Percentiles rank a stretch among this genome's conserved stretches.
Conservation (phyloP, 352 stramenopile genomes). For the Globisporangium nagaii region DNA sequence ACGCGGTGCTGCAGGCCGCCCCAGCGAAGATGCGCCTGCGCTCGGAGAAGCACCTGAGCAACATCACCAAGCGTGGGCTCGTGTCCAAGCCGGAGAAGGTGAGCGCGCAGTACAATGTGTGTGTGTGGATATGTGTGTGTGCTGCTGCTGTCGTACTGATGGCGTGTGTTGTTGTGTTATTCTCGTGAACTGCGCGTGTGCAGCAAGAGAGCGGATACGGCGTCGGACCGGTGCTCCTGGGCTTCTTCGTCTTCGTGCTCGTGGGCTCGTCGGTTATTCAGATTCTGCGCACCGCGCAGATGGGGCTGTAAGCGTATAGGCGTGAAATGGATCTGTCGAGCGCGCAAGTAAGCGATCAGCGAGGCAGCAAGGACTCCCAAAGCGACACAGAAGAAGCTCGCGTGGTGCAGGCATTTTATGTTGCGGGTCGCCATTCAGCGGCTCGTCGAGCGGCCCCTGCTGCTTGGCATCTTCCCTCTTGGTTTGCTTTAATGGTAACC, state of each 20-base stretch:
- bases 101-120: slow-evolving; percentile 1
- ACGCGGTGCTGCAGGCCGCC: slow-evolving; percentile 33
- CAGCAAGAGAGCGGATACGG: slow-evolving; percentile 70
- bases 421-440: too few species aligned
- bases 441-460: too few species aligned
- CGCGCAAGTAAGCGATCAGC: neutral
- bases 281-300: slow-evolving; percentile 75
- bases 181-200: neutral
- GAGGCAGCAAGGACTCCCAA: neutral
- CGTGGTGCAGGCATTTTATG: too few species aligned
- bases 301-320: slow-evolving; percentile 73
- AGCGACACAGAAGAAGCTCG: too few species aligned
- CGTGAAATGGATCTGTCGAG: neutral
- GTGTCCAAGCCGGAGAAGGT: slow-evolving; percentile 81
- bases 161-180: neutral
- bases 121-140: neutral
- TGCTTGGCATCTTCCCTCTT: too few species aligned
- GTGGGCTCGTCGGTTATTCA: slow-evolving; percentile 84
- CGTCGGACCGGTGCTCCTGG: slow-evolving; percentile 71
- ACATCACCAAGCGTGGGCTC: slow-evolving; percentile 84
- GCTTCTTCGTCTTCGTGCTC: slow-evolving; percentile 86
- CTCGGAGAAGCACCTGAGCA: slow-evolving; percentile 82
- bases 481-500: too few species aligned
- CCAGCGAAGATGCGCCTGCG: slow-evolving; percentile 82
- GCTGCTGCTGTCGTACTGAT: neutral